Evolutionary conservation across 352 stramenopile species (phyloP), one percentile per base, ranked within the genome.

Genomic region (Stramenopiles sp.): DNA sequence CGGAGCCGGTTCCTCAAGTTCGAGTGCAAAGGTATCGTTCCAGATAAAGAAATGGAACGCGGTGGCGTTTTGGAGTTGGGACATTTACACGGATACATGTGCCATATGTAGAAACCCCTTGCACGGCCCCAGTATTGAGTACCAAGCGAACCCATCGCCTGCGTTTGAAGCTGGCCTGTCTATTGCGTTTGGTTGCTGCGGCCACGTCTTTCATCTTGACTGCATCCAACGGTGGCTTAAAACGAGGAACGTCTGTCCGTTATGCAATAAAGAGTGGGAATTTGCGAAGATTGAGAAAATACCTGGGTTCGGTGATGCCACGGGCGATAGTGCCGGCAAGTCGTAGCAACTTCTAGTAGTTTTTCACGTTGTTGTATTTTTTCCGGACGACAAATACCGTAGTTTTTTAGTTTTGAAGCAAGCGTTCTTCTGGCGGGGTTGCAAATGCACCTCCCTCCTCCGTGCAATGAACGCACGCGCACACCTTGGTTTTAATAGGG

Each of bases 21-120:
- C n/a, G n/a, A n/a, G n/a, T n/a, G n/a, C n/a, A n/a, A n/a, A n/a
- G n/a, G n/a, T n/a, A n/a, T n/a, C n/a, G n/a, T 99, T 99, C 79
- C 94, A 99, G 87, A 98, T 99, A 80, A 99, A 99, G 82, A 99
- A 98, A 83, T 98, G 94, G 93, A 98, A 97, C 83, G 90, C 92
- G 4, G 90, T 98, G 43, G 94, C 94, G 75, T 96, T 99, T 83
- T 99, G 96, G 96, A 96, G 88, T 3, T 99, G 94, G 94, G 94
- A 94, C 83, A 92, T 92, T 71, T 85, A 89, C 69, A 84, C 92
- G 73, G 87, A 91, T 80, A 91, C 91, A 76, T 91, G 91, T 80
- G 96, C 96, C 79, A 99, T 99, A 82, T 99, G 96, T 82, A 89
- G 95, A 73, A 99, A 99, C 84, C 96, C 96, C 78, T 92, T 99